Conservation (phyloP, 352 stramenopile species). For the Pythium biforme region DNA sequence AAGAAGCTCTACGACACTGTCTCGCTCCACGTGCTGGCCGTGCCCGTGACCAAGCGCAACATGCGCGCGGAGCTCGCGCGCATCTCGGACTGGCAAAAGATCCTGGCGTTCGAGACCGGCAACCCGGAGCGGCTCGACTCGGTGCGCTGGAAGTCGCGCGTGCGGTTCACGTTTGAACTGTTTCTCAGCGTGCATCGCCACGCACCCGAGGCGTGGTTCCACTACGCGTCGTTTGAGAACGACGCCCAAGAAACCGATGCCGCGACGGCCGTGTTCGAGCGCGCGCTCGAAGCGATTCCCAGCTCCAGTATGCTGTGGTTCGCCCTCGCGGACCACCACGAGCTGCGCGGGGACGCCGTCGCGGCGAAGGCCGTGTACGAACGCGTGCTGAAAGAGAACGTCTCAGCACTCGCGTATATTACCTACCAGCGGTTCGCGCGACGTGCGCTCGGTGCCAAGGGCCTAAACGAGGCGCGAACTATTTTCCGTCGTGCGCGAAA, state of each 20-base stretch:
- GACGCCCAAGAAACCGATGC: conserved; percentile 72
- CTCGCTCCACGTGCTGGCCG: conserved; percentile 66
- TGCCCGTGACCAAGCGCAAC: conserved; percentile 38
- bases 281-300: conserved; percentile 70
- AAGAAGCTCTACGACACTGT: conserved; percentile 83
- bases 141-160: conserved; percentile 70
- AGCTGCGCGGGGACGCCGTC: conserved; percentile 60
- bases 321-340: conserved; percentile 78
- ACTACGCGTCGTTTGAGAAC: conserved; percentile 82
- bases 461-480: conserved; percentile 65
- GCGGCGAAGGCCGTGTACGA: conserved; percentile 83
- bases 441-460: conserved; percentile 72
- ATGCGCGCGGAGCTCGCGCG: conserved; percentile 39
- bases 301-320: conserved; percentile 83
- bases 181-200: conserved; percentile 78
- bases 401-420: conserved; percentile 77
- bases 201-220: conserved; percentile 83
- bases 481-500: conserved; percentile 84
- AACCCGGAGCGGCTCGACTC: conserved; percentile 84
- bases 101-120: conserved; percentile 69
- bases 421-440: conserved; percentile 84
- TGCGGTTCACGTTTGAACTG: conserved; percentile 83
- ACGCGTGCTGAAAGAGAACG: conserved; percentile 69
- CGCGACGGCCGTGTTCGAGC: conserved; percentile 64
- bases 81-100: conserved; percentile 79